These are phyloP conservation scores for Nicotiana obtusifolia DNA, from an alignment of 257 asterid species.

Conservation along the genomic window DNA sequence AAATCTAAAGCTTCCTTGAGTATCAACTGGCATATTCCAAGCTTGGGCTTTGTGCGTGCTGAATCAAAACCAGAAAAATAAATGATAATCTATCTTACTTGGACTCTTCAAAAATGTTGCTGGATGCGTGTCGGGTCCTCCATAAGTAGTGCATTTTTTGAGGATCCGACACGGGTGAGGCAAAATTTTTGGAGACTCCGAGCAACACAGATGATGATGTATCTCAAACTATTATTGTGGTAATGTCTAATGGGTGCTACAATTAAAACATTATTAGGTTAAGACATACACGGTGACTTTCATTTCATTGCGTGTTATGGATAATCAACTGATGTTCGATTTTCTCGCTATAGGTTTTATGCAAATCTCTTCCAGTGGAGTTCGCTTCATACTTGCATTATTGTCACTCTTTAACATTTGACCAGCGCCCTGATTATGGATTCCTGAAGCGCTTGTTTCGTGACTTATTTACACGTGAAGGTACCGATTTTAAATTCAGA, in stretches of 20 bases:
- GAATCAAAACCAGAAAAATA: not conserved
- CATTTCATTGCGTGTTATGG: not conserved
- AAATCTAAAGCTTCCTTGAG: not conserved
- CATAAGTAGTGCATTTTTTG: no score
- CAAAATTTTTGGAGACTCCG: no score
- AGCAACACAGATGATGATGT: not conserved
- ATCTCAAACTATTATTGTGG: not conserved
- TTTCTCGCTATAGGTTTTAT: constrained; percentile 22
- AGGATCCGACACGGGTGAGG: no score
- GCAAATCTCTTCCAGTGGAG: constrained; percentile 38
- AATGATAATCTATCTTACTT: not conserved
- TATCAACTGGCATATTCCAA: not conserved
- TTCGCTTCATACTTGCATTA: constrained; percentile 41
- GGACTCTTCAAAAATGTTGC: no score
- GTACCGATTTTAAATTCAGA: constrained; percentile 7
- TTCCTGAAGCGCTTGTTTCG: constrained; percentile 36
- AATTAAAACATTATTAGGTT: not conserved
- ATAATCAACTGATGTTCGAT: not conserved
- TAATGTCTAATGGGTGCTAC: not conserved
- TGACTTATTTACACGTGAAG: constrained; percentile 31
- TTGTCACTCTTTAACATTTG: constrained; percentile 37
- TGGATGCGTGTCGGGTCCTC: no score
- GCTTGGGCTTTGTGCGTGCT: not conserved
- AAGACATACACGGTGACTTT: not conserved
- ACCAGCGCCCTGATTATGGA: constrained; percentile 38